Base-by-base conservation (phyloP, 2,329 filamentous ascomycete species). In the Colletotrichum euphorbiae region DNA sequence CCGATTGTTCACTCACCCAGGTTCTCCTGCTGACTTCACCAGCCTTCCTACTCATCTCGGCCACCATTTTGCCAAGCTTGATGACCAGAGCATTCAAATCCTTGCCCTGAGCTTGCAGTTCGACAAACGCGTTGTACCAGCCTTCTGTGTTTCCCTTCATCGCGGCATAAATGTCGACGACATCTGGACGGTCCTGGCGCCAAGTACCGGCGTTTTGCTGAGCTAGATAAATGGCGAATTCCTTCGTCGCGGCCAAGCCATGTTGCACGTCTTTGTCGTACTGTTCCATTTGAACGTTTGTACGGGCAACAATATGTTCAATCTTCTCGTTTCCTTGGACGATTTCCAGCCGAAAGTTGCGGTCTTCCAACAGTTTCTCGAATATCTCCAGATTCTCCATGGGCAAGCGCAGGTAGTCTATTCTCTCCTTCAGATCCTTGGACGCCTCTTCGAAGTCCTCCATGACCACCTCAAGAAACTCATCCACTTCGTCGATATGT, bases 81-180 rank as follows among this genome's bases (percentile, higher is more conserved):
- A 89, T 86, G 45, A 97, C 84, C 33, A 90, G 83, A 6, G 88
- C 85, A 36, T 91, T 91, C 28, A 98, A 83, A 50, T 87, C 85
- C 69, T 90, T 87, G 13, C 91, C 90, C 75, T 91, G 93, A 21
- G 87, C 86, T 75, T 93, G 90, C 67, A 98, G 84, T 62, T 91
- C 91, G 61, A 89, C 85, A 74, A 97, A 90, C 6, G 93, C 93
- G 64, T 90, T 89, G 66, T 90, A 88, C 95, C 95, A 98, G 48
- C 94, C 94, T 71, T 97, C 92, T 8, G 94, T 91, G 73, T 98
- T 98, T 38, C 93, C 93, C 74, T 92, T 91, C 94, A 98, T 98
- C 42, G 94, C 93, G 45, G 90, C 87, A 73, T 92, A 96, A 19
- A 97, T 93, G 52, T 92, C 90, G 40, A 86, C 84, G 52, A 91